Evolutionary conservation across 345 rosid species (phyloP), one percentile per base, ranked within the genome.

Genomic region (Boechera stricta): DNA sequence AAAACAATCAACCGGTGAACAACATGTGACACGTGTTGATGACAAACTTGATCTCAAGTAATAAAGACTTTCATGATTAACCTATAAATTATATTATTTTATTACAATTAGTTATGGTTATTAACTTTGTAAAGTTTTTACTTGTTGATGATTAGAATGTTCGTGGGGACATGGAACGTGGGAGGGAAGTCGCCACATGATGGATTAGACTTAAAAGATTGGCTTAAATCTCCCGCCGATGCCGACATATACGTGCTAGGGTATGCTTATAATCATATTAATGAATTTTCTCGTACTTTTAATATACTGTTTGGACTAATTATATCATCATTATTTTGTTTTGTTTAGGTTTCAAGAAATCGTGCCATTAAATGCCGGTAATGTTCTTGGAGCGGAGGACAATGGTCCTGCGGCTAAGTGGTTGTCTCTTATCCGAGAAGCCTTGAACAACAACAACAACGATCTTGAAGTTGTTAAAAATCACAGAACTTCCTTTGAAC

Each of bases 111-210:
- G 42, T 21, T 36, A 64, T 38, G 72, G 15, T 65, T 69, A 64
- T 11, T 68, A 76, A 62, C 51, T 44, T 77, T 24, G 18, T 49
- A 18, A 21, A 29, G 7, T 54, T 56, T 33, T 0, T 12, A 31
- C 31, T 15, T 54, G 52, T 54, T 77, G 62, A 38, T 73, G 47
- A 36, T 78, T 76, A 92, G 97, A 83, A 83, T 90, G 91, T 90
- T 90, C 52, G 96, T 92, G 74, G 97, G 96, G 80, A 92, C 97
- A 60, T 92, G 97, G 97, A 92, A 92, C 82, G 97, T 90, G 38
- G 97, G 96, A 65, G 97, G 97, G 66, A 87, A 85, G 75, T 82
- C 93, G 11, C 97, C 97, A 18, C 82, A 88, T 42, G 87, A 83
- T 18, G 88, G 83, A 33, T 77, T 92, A 82, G 84, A 86, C 84